Percentiles rank a stretch among this genome's conserved stretches.
These are phyloP conservation scores for Lupinus albus DNA, from an alignment of 306 rosid species.

Conservation along the genomic window DNA sequence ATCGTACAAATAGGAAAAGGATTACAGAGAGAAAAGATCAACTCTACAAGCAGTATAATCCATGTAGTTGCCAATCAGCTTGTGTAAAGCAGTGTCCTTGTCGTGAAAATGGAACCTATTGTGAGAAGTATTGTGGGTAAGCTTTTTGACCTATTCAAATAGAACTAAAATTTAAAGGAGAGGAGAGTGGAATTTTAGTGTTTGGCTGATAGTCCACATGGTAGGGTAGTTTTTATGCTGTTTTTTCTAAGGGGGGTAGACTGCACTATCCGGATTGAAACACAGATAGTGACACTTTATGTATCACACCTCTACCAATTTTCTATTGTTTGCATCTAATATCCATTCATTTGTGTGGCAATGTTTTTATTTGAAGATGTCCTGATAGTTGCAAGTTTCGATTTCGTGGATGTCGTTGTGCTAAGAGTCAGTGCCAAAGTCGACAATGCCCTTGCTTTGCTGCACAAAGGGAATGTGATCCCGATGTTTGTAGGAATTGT, in stretches of 20 bases:
- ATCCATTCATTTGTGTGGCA: constrained; percentile 24
- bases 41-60: constrained; percentile 96
- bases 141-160: constrained; percentile 39
- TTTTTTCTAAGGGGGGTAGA: no score
- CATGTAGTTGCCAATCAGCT: constrained; percentile 89
- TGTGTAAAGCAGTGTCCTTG: constrained; percentile 96
- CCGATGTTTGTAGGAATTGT: constrained; percentile 95
- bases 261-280: no score
- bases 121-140: constrained; percentile 99
- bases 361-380: constrained; percentile 55
- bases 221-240: background rate
- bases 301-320: no score
- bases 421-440: constrained; percentile 96
- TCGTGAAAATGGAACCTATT: constrained; percentile 90
- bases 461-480: constrained; percentile 98
- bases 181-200: constrained; percentile 13
- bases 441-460: constrained; percentile 99
- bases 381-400: constrained; percentile 91
- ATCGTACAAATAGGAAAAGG: constrained; percentile 91
- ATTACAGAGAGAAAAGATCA: constrained; percentile 97
- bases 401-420: constrained; percentile 97
- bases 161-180: constrained; percentile 6
- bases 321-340: constrained; percentile 15
- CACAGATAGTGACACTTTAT: no score
- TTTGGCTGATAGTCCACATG: constrained; percentile 25